A percentile compares a stretch with the other conserved stretches of the same genome.
Conservation (phyloP, 305 asterid species). For the Fraxinus ornus region DNA sequence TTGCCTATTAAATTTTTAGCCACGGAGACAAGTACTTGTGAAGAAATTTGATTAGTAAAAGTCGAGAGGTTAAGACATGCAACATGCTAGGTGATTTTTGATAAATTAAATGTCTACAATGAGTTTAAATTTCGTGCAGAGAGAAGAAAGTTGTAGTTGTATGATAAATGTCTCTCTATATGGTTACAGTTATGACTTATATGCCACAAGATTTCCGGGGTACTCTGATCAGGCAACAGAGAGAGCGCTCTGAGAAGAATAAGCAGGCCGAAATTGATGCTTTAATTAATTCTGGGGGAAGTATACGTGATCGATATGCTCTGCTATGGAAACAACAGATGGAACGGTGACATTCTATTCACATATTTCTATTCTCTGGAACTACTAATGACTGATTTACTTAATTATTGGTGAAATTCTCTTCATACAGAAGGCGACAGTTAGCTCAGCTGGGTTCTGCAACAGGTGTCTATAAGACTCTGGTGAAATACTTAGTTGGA, state of each 20-base stretch:
- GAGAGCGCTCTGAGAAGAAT: slow-evolving; percentile 97
- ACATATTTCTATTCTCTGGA: slow-evolving; percentile 15
- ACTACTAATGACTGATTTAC: background rate
- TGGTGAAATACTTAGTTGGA: slow-evolving; percentile 94
- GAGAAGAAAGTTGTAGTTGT: background rate
- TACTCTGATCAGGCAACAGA: slow-evolving; percentile 84
- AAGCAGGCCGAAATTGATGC: slow-evolving; percentile 86
- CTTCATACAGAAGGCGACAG: slow-evolving; percentile 74
- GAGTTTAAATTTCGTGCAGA: background rate
- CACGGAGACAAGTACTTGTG: background rate
- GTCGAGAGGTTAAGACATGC: background rate
- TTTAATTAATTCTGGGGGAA: slow-evolving; percentile 76
- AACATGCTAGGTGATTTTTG: background rate
- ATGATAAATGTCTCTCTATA: slow-evolving; percentile 21
- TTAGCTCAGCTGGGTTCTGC: slow-evolving; percentile 98
- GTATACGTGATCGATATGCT: slow-evolving; percentile 78
- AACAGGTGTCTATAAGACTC: slow-evolving; percentile 92
- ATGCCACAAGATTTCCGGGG: slow-evolving; percentile 99
- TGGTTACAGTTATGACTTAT: slow-evolving; percentile 80
- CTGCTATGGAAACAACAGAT: slow-evolving; percentile 93
- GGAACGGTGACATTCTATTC: slow-evolving; percentile 61
- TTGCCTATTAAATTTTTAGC: background rate
- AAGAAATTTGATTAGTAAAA: background rate
- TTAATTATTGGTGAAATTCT: background rate
- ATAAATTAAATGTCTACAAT: background rate